Conservation (phyloP, 1,284 basidiomycete species). For the Peniophora sp. region DNA sequence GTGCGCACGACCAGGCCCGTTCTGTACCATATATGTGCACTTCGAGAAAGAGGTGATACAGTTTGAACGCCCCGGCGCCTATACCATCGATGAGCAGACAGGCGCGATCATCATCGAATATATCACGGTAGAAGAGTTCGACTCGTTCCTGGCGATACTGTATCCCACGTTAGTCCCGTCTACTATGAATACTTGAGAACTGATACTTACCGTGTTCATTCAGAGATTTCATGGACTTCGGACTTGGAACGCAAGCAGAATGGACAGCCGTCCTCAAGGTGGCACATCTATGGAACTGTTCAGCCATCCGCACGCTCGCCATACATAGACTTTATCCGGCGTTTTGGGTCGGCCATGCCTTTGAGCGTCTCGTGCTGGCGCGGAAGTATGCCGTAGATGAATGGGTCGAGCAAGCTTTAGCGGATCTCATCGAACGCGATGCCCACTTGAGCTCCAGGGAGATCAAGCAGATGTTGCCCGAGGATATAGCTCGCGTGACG, state of each 20-base stretch:
- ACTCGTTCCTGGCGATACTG: slow-evolving; percentile 3
- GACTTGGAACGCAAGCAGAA: too few species aligned
- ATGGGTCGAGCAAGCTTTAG: too few species aligned
- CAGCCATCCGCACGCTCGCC: not conserved
- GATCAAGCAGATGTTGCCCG: too few species aligned
- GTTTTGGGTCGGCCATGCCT: not conserved
- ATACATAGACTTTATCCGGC: not conserved
- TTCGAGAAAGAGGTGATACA: too few species aligned
- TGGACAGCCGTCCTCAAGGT: slow-evolving; percentile 1
- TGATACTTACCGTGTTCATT: not conserved
- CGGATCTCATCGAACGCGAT: too few species aligned
- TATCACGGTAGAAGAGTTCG: slow-evolving; percentile 3
- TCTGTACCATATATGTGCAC: too few species aligned
- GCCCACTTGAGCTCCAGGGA: too few species aligned
- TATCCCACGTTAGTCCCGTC: slow-evolving; percentile 5
- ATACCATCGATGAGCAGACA: not conserved
- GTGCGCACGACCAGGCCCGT: too few species aligned
- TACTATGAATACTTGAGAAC: too few species aligned
- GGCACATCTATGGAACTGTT: not conserved
- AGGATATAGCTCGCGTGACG: too few species aligned
- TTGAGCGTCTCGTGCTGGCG: not conserved
- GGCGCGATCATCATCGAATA: slow-evolving; percentile 3
- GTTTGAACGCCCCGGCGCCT: too few species aligned
- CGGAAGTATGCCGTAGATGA: not conserved
- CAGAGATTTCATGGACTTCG: not conserved